These are phyloP conservation scores for Metarhizium rileyi DNA, from an alignment of 2,329 filamentous ascomycete species.

Conservation along the genomic window DNA sequence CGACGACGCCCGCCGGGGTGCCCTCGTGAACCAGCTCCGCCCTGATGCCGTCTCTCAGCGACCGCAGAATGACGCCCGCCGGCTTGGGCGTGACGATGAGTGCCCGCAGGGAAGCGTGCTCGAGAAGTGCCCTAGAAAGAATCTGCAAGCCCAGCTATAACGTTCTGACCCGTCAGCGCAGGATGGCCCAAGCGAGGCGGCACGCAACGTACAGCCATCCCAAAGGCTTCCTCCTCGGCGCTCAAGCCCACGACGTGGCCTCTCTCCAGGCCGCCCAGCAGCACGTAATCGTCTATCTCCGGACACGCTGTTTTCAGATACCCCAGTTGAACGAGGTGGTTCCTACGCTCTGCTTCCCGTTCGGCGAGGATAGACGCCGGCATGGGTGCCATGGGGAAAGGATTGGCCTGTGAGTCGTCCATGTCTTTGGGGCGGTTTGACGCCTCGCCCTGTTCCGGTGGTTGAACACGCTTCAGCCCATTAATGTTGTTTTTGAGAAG, in stretches of 20 bases:
- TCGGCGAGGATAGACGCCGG: constrained; percentile 33
- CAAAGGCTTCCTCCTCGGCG: constrained; percentile 39
- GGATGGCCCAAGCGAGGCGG: neutral
- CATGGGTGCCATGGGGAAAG: constrained; percentile 32
- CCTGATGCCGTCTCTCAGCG: constrained; percentile 30
- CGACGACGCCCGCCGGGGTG: constrained; percentile 7
- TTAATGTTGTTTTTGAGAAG: too few species aligned
- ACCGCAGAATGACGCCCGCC: constrained; percentile 27
- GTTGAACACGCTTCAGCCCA: too few species aligned
- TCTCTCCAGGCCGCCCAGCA: constrained; percentile 39
- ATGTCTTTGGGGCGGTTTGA: neutral
- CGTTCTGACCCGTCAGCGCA: neutral
- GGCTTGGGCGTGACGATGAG: constrained; percentile 42
- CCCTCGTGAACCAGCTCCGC: constrained; percentile 20
- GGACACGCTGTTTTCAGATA: constrained; percentile 31
- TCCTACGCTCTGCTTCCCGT: constrained; percentile 26
- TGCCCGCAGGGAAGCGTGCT: constrained; percentile 15
- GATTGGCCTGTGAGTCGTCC: constrained; percentile 31
- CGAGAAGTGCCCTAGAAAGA: constrained; percentile 29
- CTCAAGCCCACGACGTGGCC: constrained; percentile 45
- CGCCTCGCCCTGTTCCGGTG: neutral
- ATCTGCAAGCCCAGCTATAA: constrained; percentile 39
- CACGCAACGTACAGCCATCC: constrained; percentile 30
- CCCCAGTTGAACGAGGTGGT: constrained; percentile 20
- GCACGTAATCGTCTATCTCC: constrained; percentile 38